Evolutionary conservation across 2,329 filamentous ascomycete genomes (phyloP), one percentile per base, ranked within the genome.

Genomic region (Leptographium galeiforme): DNA sequence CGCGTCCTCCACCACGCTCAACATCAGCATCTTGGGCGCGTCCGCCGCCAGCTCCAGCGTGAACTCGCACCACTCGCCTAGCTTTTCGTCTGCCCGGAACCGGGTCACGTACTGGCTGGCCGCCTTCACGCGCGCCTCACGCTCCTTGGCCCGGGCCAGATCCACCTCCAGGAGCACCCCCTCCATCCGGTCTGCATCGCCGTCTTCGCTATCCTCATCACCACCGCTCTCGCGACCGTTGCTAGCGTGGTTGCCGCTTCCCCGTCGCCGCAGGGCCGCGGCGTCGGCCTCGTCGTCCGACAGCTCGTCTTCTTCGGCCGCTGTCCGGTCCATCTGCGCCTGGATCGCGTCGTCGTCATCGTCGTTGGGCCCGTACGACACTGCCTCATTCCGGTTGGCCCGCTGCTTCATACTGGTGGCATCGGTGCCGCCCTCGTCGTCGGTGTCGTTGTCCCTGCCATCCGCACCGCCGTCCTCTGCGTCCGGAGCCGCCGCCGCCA

Each of bases 321-420:
- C 75, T 51, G 83, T 81, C 36, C 72, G 73, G 53, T 79, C 77
- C 62, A 84, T 77, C 54, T 78, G 75, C 51, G 73, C 72, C 61
- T 85, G 82, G 53, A 94, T 81, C 39, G 78, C 82, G 59, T 88
- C 79, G 63, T 97, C 93, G 5, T 91, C 91, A 6, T 95, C 90
- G 63, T 97, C 93, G 48, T 95, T 94, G 38, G 84, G 87, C 41
- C 89, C 91, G 61, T 96, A 97, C 14, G 89, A 93, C 2, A 91
- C 83, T 34, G 85, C 87, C 67, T 95, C 87, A 51, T 78, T 74
- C 43, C 87, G 83, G 65, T 95, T 93, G 47, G 82, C 80, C 61
- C 78, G 81, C 63, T 82, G 77, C 70, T 89, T 94, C 60, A 80
- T 81, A 57, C 77, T 81, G 5, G 82, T 90, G 50, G 79, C 88